Conservation (phyloP, 1,284 basidiomycete genomes). For the Naganishia liquefaciens region DNA sequence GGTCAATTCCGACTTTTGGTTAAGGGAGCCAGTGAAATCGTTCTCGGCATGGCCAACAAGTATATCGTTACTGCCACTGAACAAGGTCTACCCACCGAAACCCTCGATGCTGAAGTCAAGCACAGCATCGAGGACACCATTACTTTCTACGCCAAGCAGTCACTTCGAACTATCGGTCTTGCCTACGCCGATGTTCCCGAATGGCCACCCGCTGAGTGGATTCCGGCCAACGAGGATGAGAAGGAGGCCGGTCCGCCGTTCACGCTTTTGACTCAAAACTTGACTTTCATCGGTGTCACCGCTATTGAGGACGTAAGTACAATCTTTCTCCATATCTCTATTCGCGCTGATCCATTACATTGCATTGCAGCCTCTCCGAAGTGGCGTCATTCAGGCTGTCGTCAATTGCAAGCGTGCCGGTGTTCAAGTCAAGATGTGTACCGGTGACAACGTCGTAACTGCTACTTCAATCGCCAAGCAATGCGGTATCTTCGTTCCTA, state of each 20-base stretch:
- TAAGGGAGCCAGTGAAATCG: conserved; percentile 93
- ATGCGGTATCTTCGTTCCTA: conserved; percentile 88
- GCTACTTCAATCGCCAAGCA: conserved; percentile 82
- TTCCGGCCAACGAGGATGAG: conserved; percentile 60
- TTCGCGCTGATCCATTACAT: neutral
- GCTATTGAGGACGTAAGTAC: conserved; percentile 78
- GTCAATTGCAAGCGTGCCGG: conserved; percentile 81
- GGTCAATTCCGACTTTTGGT: conserved; percentile 73
- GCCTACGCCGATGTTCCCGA: conserved; percentile 84
- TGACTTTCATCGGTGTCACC: conserved; percentile 83
- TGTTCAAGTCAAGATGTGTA: conserved; percentile 98
- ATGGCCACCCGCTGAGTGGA: conserved; percentile 70
- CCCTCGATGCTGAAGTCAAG: conserved; percentile 57
- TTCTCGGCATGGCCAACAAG: conserved; percentile 67
- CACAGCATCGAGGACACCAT: conserved; percentile 82
- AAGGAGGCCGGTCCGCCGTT: conserved; percentile 45
- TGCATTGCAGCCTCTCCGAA: conserved; percentile 67
- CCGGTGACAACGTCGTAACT: conserved; percentile 94
- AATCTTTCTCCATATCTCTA: no score
- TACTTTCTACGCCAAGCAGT: conserved; percentile 96
- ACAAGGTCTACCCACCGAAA: conserved; percentile 53
- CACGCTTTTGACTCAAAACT: conserved; percentile 65
- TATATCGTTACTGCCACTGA: conserved; percentile 59
- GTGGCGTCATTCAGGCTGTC: conserved; percentile 85
- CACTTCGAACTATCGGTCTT: conserved; percentile 85